phyloP scores from a whole-genome alignment of 208 protist species.

The Spironucleus salmonicida region DNA sequence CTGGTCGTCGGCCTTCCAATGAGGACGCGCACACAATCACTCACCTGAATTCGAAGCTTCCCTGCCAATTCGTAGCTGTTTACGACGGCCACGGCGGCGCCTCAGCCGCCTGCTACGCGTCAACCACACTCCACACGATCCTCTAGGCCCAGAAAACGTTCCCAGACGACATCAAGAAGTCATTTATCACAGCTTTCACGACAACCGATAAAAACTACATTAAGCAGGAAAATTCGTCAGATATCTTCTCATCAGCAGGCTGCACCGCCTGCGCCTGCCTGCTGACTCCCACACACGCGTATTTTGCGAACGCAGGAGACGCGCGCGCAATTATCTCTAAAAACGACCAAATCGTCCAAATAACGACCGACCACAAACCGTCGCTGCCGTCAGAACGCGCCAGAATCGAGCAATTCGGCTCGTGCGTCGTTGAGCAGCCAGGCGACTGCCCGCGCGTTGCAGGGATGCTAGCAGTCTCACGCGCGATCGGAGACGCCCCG shows the following conservation, averaged over 20 bases:
- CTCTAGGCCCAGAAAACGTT: not conserved
- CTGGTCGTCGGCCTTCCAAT: conserved; percentile 16
- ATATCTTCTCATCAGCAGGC: conserved; percentile 23
- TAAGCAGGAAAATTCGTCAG: not conserved
- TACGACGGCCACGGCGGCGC: conserved; percentile 20
- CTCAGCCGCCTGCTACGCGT: not conserved
- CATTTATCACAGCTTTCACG: not conserved
- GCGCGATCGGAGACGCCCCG: conserved; percentile 22
- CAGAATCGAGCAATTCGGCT: conserved; percentile 11
- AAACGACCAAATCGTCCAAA: not conserved
- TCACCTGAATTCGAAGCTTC: not conserved
- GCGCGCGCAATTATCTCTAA: not conserved
- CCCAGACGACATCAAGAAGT: not conserved
- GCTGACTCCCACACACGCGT: not conserved
- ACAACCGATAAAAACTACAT: conserved; percentile 21
- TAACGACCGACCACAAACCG: conserved; percentile 29
- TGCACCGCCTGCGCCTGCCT: conserved; percentile 9
- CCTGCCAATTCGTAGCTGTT: not conserved
- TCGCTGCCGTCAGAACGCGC: not conserved
- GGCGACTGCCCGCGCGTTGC: conserved; percentile 19
- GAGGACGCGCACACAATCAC: conserved; percentile 13
- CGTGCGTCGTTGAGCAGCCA: not conserved
- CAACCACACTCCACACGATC: not conserved
- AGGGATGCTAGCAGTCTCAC: conserved; percentile 24
- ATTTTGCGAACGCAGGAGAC: conserved; percentile 28